These are phyloP conservation scores for Kwoniella sp. DNA, from an alignment of 768 basidiomycete species.

Conservation along the genomic window DNA sequence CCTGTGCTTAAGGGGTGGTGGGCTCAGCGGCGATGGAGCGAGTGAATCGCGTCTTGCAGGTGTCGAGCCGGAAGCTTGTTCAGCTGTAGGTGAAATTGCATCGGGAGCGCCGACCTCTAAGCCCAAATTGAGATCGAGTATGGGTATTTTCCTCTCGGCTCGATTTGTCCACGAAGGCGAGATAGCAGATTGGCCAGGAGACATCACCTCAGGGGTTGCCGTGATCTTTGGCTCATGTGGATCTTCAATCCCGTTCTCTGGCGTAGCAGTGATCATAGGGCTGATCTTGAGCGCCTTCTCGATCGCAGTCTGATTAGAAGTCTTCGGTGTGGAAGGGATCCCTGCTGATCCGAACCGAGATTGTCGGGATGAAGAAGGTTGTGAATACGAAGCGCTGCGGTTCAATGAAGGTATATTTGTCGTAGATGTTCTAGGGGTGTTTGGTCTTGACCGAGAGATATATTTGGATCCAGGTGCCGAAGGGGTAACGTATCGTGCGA, in stretches of 20 bases:
- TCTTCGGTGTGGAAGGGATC: background rate
- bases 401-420: background rate
- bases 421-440: background rate
- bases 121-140: constrained; percentile 8
- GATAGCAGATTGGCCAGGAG: background rate
- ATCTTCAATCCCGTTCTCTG: background rate
- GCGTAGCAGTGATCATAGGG: background rate
- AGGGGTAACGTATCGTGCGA: constrained; percentile 55
- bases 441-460: constrained; percentile 7
- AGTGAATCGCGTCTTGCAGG: background rate
- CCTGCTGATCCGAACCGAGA: background rate
- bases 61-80: background rate
- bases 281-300: background rate
- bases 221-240: background rate
- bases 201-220: constrained; percentile 6
- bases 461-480: constrained; percentile 39
- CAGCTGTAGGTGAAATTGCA: background rate
- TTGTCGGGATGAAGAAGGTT: background rate
- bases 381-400: background rate
- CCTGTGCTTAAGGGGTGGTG: background rate
- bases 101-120: background rate
- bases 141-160: background rate
- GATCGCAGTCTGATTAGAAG: background rate
- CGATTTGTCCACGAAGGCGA: background rate
- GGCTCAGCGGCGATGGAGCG: background rate